phyloP scores from a whole-genome alignment of 257 asterid genomes.

The Voacanga thouarsii region DNA sequence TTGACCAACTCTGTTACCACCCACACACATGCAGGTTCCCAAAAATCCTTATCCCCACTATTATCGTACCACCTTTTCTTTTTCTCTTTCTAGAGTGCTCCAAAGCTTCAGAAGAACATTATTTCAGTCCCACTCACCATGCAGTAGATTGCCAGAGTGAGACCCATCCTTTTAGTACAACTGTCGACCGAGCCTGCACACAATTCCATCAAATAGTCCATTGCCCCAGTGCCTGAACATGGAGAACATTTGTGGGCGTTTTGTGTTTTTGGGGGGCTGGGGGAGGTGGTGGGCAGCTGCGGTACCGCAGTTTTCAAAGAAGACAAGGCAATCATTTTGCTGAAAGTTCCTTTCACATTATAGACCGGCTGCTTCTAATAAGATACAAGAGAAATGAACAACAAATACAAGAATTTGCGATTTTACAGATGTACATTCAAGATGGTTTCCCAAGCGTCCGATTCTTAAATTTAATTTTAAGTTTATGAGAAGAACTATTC shows the following conservation, averaged over 20 bases:
- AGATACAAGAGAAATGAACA: neutral
- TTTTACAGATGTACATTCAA: slow-evolving; percentile 5
- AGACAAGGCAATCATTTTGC: neutral
- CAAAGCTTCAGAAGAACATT: neutral
- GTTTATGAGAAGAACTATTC: slow-evolving; percentile 48
- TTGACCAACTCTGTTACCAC: neutral
- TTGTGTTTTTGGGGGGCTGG: no score
- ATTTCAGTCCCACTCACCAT: neutral
- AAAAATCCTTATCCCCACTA: no score
- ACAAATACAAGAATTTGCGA: neutral
- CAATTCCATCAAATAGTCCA: neutral
- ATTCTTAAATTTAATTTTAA: slow-evolving; percentile 74
- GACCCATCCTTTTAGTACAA: neutral
- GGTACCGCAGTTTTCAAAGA: neutral
- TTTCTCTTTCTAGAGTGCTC: no score
- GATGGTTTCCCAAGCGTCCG: slow-evolving; percentile 53
- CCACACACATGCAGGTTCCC: neutral
- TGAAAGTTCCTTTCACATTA: neutral
- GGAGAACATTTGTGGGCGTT: no score
- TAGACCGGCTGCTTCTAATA: neutral
- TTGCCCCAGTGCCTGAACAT: no score
- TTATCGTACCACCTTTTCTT: no score
- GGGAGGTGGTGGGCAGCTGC: no score
- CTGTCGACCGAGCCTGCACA: neutral
- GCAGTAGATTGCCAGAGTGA: neutral